Conservation (phyloP, 192 early-diverging fungal species). For the Phlyctochytrium arcticum region DNA sequence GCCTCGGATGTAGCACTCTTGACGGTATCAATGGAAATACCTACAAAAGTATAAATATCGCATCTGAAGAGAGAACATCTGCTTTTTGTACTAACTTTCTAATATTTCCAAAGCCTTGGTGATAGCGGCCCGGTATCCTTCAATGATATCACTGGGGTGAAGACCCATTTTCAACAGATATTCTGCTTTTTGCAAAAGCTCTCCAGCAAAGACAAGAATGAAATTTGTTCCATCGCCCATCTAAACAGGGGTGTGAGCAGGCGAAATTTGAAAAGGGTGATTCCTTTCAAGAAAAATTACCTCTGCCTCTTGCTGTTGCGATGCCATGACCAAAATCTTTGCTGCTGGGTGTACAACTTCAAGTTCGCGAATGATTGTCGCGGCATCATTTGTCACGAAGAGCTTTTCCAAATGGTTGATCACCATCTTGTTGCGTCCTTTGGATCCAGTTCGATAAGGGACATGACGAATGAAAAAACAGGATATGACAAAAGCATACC, state of each 20-base stretch:
- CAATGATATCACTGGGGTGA: conserved; percentile 90
- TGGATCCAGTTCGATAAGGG: no score
- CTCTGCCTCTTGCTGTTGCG: conserved; percentile 96
- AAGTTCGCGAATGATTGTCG: conserved; percentile 94
- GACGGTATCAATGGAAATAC: conserved; percentile 50
- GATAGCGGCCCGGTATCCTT: conserved; percentile 86
- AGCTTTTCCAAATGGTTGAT: conserved; percentile 98
- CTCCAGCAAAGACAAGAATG: conserved; percentile 90
- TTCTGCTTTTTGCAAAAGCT: conserved; percentile 92
- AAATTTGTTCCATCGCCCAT: conserved; percentile 96
- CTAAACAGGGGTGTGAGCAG: no score
- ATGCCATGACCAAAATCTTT: conserved; percentile 91
- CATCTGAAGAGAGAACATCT: no score
- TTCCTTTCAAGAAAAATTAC: no score
- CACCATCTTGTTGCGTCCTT: conserved; percentile 97
- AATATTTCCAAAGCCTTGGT: conserved; percentile 79
- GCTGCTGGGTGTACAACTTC: conserved; percentile 98
- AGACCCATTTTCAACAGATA: conserved; percentile 90
- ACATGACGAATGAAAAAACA: no score
- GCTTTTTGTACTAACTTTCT: no score
- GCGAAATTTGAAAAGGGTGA: no score
- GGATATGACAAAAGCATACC: no score
- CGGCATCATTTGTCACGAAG: conserved; percentile 98
- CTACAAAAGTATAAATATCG: neutral
- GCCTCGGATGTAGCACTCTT: conserved; percentile 30